Evolutionary conservation across 1,284 basidiomycete genomes (phyloP).

Genomic region (Sanghuangporus baumii): DNA sequence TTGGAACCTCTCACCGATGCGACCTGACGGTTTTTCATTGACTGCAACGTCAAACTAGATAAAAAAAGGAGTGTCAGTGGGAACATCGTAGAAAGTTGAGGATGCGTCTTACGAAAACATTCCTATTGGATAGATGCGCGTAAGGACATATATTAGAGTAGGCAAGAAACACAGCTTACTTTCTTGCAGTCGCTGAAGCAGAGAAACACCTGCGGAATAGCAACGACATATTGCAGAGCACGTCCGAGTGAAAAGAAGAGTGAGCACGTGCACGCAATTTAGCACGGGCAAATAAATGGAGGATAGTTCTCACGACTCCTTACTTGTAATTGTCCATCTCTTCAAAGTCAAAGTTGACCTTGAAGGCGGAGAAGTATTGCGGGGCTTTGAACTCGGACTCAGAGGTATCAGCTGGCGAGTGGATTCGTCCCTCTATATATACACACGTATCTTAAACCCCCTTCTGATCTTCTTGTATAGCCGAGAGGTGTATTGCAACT

Average conservation of each 20-base stretch:
- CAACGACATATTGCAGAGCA: constrained; percentile 14
- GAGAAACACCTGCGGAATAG: constrained; percentile 17
- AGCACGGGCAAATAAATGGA: background rate
- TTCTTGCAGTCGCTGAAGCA: constrained; percentile 4
- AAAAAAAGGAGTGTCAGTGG: background rate
- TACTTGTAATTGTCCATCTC: background rate
- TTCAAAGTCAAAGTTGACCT: background rate
- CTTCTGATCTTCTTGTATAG: background rate
- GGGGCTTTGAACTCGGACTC: no score
- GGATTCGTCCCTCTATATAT: no score
- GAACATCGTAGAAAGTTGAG: background rate
- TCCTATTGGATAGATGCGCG: constrained; percentile 25
- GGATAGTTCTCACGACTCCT: background rate
- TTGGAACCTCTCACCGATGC: constrained; percentile 52
- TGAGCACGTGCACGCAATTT: background rate
- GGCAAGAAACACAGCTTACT: background rate
- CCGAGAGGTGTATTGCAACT: background rate
- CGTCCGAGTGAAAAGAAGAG: background rate
- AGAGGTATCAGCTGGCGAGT: no score
- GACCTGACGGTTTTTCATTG: constrained; percentile 47
- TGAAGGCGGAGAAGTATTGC: background rate
- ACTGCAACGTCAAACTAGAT: constrained; percentile 77
- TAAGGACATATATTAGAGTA: background rate
- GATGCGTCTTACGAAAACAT: constrained; percentile 36
- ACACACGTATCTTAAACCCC: background rate